phyloP scores from a whole-genome alignment of 257 asterid species.

The Rubia yunnanensis region DNA sequence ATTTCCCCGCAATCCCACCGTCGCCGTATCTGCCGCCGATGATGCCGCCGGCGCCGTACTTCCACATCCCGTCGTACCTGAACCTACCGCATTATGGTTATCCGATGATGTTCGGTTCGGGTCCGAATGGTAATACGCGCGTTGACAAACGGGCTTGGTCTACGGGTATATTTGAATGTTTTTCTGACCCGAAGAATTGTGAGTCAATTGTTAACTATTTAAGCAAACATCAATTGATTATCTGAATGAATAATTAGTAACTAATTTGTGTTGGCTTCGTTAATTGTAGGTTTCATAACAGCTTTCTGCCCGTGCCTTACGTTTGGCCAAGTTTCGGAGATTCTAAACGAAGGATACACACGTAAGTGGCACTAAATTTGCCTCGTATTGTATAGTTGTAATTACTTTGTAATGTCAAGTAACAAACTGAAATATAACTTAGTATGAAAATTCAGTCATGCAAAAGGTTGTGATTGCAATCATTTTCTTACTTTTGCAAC shows the following conservation, averaged over 20 bases:
- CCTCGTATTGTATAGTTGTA: neutral
- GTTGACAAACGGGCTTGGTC: neutral
- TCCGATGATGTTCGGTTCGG: neutral
- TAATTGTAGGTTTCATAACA: constrained; percentile 19
- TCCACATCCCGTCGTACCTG: neutral
- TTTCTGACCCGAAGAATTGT: neutral
- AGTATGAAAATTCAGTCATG: too few species aligned
- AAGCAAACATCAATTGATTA: too few species aligned
- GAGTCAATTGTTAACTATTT: too few species aligned
- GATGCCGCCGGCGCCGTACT: neutral
- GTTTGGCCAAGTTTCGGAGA: constrained; percentile 20
- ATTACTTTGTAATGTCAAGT: neutral
- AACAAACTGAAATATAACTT: neutral
- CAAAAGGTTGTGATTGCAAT: too few species aligned
- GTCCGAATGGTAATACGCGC: neutral
- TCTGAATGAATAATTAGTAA: too few species aligned
- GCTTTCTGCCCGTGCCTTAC: constrained; percentile 18
- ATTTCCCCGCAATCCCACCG: too few species aligned
- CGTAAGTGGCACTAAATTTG: constrained; percentile 11
- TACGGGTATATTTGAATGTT: neutral
- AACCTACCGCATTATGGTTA: neutral
- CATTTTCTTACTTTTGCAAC: too few species aligned
- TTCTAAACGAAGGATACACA: constrained; percentile 21
- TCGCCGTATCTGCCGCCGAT: neutral
- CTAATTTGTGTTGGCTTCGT: too few species aligned